phyloP scores from a whole-genome alignment of 768 basidiomycete species.

The Leccinum sublutescens region DNA sequence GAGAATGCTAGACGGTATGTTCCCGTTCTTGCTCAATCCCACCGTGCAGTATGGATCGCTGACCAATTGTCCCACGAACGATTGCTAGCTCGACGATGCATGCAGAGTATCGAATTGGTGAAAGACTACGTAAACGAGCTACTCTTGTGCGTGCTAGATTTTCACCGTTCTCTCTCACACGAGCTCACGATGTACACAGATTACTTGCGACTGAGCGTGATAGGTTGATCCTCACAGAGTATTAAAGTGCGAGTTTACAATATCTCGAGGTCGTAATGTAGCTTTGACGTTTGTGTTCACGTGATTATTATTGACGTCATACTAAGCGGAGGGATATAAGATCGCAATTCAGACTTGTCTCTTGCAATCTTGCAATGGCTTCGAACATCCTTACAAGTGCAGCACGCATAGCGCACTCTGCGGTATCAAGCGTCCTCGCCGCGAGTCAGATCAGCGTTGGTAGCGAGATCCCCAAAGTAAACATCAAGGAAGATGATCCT shows the following conservation, averaged over 20 bases:
- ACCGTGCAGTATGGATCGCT: not conserved
- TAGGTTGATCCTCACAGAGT: slow-evolving; percentile 72
- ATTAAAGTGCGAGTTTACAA: slow-evolving; percentile 66
- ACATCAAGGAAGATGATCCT: slow-evolving; percentile 60
- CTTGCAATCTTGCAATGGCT: slow-evolving; percentile 36
- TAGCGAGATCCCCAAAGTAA: slow-evolving; percentile 44
- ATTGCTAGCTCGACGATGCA: slow-evolving; percentile 87
- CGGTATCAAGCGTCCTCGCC: slow-evolving; percentile 49
- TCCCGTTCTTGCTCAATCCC: not conserved
- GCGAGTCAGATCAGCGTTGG: slow-evolving; percentile 40
- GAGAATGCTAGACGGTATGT: slow-evolving; percentile 78
- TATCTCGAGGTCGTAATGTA: slow-evolving; percentile 48
- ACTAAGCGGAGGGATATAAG: no score
- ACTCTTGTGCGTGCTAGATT: slow-evolving; percentile 53
- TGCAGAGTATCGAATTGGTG: slow-evolving; percentile 76
- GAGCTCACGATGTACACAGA: slow-evolving; percentile 37
- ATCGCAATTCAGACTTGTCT: no score
- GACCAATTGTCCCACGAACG: slow-evolving; percentile 56
- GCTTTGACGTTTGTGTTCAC: no score
- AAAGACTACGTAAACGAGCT: slow-evolving; percentile 90
- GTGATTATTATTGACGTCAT: no score
- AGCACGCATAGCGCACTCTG: slow-evolving; percentile 53
- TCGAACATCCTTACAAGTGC: slow-evolving; percentile 41
- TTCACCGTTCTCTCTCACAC: not conserved
- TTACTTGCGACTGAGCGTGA: slow-evolving; percentile 79